A percentile compares a stretch with the other conserved stretches of the same genome.
These are phyloP conservation scores for Kodamaea kakaduensis DNA, from an alignment of 805 yeast genomes.

Conservation along the genomic window DNA sequence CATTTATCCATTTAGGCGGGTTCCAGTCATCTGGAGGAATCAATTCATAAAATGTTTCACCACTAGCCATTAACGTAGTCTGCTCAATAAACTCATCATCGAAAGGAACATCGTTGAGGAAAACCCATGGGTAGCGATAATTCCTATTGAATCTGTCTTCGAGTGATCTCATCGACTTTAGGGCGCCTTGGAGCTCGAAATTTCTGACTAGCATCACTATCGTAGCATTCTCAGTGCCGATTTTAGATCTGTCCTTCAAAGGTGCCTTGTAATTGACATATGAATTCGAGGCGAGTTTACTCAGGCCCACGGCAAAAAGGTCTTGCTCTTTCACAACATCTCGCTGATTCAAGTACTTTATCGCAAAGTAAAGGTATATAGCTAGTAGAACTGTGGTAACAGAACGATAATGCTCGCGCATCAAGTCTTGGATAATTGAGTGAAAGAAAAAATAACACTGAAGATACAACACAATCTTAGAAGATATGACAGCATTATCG, in stretches of 20 bases:
- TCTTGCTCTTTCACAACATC: constrained; percentile 7
- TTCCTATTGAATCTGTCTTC: constrained; percentile 41
- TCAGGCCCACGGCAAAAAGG: constrained; percentile 15
- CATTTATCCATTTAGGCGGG: constrained; percentile 34
- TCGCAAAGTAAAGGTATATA: constrained; percentile 10
- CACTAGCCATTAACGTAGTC: constrained; percentile 44
- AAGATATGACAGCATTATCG: no score
- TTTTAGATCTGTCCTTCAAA: constrained; percentile 28
- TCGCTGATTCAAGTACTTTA: constrained; percentile 1
- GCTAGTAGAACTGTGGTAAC: constrained; percentile 6
- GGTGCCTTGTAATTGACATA: constrained; percentile 22
- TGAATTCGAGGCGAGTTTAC: constrained; percentile 28
- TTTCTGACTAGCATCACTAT: constrained; percentile 84
- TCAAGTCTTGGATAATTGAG: no score
- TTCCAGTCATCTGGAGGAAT: constrained; percentile 41
- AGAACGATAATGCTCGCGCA: not conserved
- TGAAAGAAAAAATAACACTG: no score
- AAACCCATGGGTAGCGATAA: constrained; percentile 43
- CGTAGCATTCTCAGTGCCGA: constrained; percentile 75
- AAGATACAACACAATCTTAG: no score
- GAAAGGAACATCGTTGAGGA: constrained; percentile 42
- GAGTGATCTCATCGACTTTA: constrained; percentile 42
- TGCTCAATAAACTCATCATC: constrained; percentile 37
- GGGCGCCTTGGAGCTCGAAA: constrained; percentile 69
- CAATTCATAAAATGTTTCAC: constrained; percentile 37